Evolutionary conservation across 1,284 basidiomycete species (phyloP), one percentile per base, ranked within the genome.

Genomic region (Rhodotorula sp.): DNA sequence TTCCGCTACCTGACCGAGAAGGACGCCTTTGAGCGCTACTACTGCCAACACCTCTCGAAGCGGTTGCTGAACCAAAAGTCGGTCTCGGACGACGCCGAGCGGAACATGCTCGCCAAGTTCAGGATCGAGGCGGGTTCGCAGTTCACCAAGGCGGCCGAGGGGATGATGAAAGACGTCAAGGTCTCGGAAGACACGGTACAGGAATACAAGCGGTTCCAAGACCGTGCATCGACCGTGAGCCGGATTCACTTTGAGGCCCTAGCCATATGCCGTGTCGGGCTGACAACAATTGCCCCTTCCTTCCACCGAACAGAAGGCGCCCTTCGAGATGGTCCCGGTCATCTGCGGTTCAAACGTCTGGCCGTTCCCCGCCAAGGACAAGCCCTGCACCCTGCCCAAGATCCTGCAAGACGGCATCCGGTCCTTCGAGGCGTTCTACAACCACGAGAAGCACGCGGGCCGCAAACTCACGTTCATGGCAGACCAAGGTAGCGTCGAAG

Each of bases 131-230:
- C 91, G 79, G 97, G 97, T 14, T 92, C 91, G 79, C 93, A 96
- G 79, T 99, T 98, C 81, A 98, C 97, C 1, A 93, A 97, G 82
- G 97, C 97, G 81, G 85, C 99, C 76, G 96, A 99, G 81, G 96
- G 97, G 67, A 99, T 99, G 97, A 96, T 99, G 85, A 88, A 95
- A 78, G 97, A 99, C 80, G 96, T 99, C 89, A 92, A 90, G 79
- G 82, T 97, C 52, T 96, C 92, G 26, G 84, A 85, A 39, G 97
- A 99, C 68, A 89, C 88, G 14, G 92, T 91, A 85, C 85, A 87
- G 64, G 87, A 86, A 7, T 99, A 93, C 81, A 86, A 86, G 65
- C 84, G 84, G 31, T 67, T 75, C 54, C 69, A 78, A 56, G 70
- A 70, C 5, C 65, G 62, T 43, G 57, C 67, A 18, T 52, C 29